A percentile compares a stretch with the other conserved stretches of the same genome.
These are phyloP conservation scores for Kandelia obovata DNA, from an alignment of 345 rosid genomes.

Conservation along the genomic window DNA sequence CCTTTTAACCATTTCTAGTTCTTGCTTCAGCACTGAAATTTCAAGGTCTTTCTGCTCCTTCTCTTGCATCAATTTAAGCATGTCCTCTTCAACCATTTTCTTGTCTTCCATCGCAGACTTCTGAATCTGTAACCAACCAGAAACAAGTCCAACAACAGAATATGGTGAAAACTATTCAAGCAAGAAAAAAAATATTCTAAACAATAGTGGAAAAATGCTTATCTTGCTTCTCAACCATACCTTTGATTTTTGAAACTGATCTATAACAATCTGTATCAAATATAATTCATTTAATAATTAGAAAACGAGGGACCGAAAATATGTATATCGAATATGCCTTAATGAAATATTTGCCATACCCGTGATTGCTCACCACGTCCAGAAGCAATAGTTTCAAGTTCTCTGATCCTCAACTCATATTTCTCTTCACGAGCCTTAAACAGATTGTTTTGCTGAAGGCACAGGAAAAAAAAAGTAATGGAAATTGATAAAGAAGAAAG, in stretches of 20 bases:
- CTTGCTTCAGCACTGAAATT: slow-evolving; percentile 28
- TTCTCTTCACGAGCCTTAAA: slow-evolving; percentile 88
- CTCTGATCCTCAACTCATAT: slow-evolving; percentile 71
- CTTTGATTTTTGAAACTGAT: slow-evolving; percentile 57
- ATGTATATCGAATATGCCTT: background rate
- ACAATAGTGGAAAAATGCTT: background rate
- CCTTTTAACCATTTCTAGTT: slow-evolving; percentile 35
- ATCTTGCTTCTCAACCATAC: slow-evolving; percentile 26
- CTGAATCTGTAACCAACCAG: slow-evolving; percentile 38
- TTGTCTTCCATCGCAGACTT: slow-evolving; percentile 44
- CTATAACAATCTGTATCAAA: slow-evolving; percentile 41
- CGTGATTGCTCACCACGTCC: slow-evolving; percentile 56
- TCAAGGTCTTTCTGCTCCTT: slow-evolving; percentile 26
- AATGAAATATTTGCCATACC: slow-evolving; percentile 38
- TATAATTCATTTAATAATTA: slow-evolving; percentile 4
- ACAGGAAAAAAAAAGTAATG: slow-evolving; percentile 6
- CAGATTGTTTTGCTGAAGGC: slow-evolving; percentile 79
- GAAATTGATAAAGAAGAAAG: slow-evolving; percentile 7
- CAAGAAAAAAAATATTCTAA: no score
- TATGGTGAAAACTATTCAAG: background rate
- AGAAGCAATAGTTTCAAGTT: slow-evolving; percentile 87
- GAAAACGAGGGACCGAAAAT: background rate
- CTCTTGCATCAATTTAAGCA: slow-evolving; percentile 33
- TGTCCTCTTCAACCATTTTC: slow-evolving; percentile 42
- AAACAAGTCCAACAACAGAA: background rate